Conservation (phyloP, 768 basidiomycete species). For the Trametes punicea region DNA sequence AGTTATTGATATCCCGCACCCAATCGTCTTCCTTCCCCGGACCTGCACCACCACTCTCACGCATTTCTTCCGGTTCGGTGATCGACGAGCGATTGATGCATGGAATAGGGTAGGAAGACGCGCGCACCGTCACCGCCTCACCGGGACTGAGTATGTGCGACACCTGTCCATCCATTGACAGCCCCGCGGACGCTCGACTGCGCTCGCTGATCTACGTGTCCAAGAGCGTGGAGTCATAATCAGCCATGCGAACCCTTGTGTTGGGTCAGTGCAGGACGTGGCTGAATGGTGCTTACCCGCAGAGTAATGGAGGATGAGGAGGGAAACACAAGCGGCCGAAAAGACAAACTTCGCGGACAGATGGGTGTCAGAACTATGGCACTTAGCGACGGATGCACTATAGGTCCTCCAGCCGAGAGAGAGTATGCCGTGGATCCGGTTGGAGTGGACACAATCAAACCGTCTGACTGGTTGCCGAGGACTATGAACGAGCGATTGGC, state of each 20-base stretch:
- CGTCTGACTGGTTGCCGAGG: constrained; percentile 74
- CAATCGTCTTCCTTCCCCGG: constrained; percentile 89
- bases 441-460: constrained; percentile 90
- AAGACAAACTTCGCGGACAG: constrained; percentile 88
- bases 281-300: constrained; percentile 44
- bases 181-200: constrained; percentile 81
- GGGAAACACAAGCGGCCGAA: constrained; percentile 89
- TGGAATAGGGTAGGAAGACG: constrained; percentile 86
- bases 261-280: background rate
- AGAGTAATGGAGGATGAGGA: constrained; percentile 73
- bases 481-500: background rate
- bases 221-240: background rate
- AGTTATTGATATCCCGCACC: constrained; percentile 95
- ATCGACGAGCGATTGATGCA: constrained; percentile 89
- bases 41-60: constrained; percentile 54
- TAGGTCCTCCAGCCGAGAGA: constrained; percentile 91
- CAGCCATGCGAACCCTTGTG: background rate
- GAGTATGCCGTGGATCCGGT: constrained; percentile 98
- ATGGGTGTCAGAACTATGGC: constrained; percentile 94
- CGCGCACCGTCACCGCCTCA: constrained; percentile 81
- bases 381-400: constrained; percentile 89
- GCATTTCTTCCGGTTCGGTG: constrained; percentile 38
- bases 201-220: constrained; percentile 70
- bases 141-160: constrained; percentile 81
- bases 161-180: constrained; percentile 91